Percentiles rank a stretch among this genome's conserved stretches.
Evolutionary conservation across 805 yeast species (phyloP).

Genomic region (Candida alai): DNA sequence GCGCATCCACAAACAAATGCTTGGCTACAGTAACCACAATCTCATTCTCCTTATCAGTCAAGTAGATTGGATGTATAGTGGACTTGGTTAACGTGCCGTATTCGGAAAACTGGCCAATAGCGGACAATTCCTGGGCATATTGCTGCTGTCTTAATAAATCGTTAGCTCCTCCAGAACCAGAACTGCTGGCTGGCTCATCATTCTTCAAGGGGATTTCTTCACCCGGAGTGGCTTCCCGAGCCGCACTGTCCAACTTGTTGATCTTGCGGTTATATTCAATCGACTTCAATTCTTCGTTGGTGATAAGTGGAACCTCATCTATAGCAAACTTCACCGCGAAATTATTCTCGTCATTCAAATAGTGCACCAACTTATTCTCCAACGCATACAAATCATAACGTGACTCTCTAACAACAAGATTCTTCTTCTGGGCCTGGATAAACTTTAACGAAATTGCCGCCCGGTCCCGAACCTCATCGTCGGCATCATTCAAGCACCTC

Average conservation of each 20-base stretch:
- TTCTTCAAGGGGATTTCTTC: slow-evolving; percentile 11
- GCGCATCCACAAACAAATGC: slow-evolving; percentile 68
- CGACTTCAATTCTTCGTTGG: slow-evolving; percentile 67
- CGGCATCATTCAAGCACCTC: slow-evolving; percentile 83
- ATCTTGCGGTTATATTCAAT: slow-evolving; percentile 55
- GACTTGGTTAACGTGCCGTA: slow-evolving; percentile 78
- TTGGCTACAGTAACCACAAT: slow-evolving; percentile 81
- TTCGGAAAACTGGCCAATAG: slow-evolving; percentile 66
- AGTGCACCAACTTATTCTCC: slow-evolving; percentile 71
- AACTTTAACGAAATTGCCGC: slow-evolving; percentile 82
- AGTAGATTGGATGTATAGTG: slow-evolving; percentile 52
- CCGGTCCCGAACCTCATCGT: slow-evolving; percentile 97
- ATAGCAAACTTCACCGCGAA: slow-evolving; percentile 67
- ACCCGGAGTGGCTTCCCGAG: neutral
- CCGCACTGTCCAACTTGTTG: slow-evolving; percentile 25
- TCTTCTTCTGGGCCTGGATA: slow-evolving; percentile 35
- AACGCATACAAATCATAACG: slow-evolving; percentile 71
- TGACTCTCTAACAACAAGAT: slow-evolving; percentile 61
- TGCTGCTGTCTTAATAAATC: slow-evolving; percentile 51
- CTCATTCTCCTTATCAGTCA: slow-evolving; percentile 92
- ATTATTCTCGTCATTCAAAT: slow-evolving; percentile 54
- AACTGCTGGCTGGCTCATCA: slow-evolving; percentile 14
- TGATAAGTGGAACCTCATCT: slow-evolving; percentile 56
- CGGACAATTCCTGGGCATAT: slow-evolving; percentile 63
- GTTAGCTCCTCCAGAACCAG: too few species aligned